Percentiles rank a stretch among this genome's conserved stretches.
Conservation (phyloP, 305 asterid genomes). For the Salvia sclarea region DNA sequence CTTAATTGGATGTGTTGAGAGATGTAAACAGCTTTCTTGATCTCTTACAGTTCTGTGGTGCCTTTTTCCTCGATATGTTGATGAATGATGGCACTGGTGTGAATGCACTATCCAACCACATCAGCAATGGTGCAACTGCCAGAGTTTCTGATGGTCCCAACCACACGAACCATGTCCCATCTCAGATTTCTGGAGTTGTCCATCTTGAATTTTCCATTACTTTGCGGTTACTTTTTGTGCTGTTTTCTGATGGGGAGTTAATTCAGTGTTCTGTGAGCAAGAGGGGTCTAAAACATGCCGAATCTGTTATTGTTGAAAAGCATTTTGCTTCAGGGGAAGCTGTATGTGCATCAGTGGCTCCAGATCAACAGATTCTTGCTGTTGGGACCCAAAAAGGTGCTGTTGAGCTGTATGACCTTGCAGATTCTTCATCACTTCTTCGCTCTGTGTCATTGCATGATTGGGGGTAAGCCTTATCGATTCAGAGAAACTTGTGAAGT, state of each 20-base stretch:
- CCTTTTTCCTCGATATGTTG: conserved; percentile 59
- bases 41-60: conserved; percentile 75
- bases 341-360: conserved; percentile 86
- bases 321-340: conserved; percentile 72
- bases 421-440: conserved; percentile 71
- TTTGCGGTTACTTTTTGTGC: conserved; percentile 70
- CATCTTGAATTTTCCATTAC: conserved; percentile 71
- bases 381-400: conserved; percentile 85
- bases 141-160: conserved; percentile 44
- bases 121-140: conserved; percentile 63
- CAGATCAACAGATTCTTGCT: conserved; percentile 95
- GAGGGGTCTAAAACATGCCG: conserved; percentile 78
- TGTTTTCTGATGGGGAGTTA: conserved; percentile 81
- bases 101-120: conserved; percentile 47
- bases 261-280: conserved; percentile 83
- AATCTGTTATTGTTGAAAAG: conserved; percentile 68
- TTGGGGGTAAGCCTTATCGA: conserved; percentile 83
- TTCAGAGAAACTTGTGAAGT: conserved; percentile 33
- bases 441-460: conserved; percentile 85
- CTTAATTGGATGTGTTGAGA: conserved; percentile 11
- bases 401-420: conserved; percentile 87
- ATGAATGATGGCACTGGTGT: conserved; percentile 46
- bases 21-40: conserved; percentile 23
- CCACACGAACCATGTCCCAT: conserved; percentile 34
- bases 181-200: conserved; percentile 56